phyloP scores from a whole-genome alignment of 2,329 filamentous ascomycete genomes.

The Fusarium agapanthi region DNA sequence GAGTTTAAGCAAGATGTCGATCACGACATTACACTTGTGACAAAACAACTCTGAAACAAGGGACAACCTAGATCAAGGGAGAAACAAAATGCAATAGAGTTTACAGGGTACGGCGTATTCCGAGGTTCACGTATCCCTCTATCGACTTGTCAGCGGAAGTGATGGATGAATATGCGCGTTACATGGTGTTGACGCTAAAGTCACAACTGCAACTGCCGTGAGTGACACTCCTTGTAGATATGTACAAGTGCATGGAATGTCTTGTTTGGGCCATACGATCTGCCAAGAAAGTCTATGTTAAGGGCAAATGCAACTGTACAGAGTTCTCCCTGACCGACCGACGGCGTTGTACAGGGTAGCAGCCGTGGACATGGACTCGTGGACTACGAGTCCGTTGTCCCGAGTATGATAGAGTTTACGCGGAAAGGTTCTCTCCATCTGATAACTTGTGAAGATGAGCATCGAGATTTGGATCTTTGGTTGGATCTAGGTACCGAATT shows the following conservation, averaged over 20 bases:
- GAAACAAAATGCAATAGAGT: not conserved
- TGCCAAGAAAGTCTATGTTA: not conserved
- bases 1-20: not conserved
- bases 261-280: not conserved
- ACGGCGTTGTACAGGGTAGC: conserved; percentile 4
- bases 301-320: not conserved
- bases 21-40: not conserved
- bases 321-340: not conserved
- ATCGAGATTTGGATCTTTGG: not conserved
- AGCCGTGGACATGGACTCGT: not conserved
- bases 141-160: not conserved
- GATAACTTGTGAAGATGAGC: not conserved
- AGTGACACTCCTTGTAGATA: not conserved
- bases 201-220: conserved; percentile 11
- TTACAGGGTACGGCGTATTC: not conserved
- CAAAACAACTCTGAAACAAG: conserved; percentile 12
- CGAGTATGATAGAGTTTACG: not conserved
- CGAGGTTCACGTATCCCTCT: not conserved
- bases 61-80: not conserved
- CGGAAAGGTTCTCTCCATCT: not conserved
- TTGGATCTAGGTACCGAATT: not conserved
- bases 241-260: not conserved
- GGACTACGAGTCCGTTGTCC: not conserved
- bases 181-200: not conserved
- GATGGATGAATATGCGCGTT: not conserved